Evolutionary conservation across 176 grass and related monocot genomes (phyloP), one percentile per base, ranked within the genome.

Genomic region (Chrysopogon serrulatus): DNA sequence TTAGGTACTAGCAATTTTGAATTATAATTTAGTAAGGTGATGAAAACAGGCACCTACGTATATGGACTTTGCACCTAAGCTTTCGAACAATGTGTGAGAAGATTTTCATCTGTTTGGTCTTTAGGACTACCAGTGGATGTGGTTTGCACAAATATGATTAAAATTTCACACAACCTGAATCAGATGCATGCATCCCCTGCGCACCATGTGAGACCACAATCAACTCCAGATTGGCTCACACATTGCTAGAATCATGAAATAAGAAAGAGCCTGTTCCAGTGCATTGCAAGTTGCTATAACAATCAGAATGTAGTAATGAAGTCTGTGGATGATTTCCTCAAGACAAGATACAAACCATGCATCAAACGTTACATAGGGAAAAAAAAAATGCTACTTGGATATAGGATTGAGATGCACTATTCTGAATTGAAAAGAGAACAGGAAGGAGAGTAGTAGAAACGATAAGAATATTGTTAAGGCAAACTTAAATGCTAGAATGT

Each of bases 161-260:
- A 76, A 53, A 6, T 51, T 23, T 61, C 14, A 31, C 70, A 73
- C 42, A 47, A 48, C 17, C 26, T 47, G 40, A 47, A 40, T 43
- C 56, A 65, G 39, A 44, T 32, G 64, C 18, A 31, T 31, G 40
- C 30, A 79, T 15, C 27, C 56, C 16, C 43, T 30, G 74, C 11
- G 21, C 59, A 75, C 41, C 30, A 65, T 27, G 47, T 44, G 59
- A 6, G 19, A 27, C 27, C 10, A 40, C 16, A 45, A 69, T 32
- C 41, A 60, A 79, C 37, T 75, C 73, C 17, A 39, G 4, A 60
- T 24, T 75, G 6, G 36, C 60, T 47, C 14, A 63, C 60, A 66
- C 43, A 54, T 53, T 72, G 57, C 15, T 71, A 56, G 23, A 84
- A 88, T 9, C 71, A 74, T 84, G 7, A 31, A 83, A 79, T 73